These are phyloP conservation scores for Tieghemostelium lacteum DNA, from an alignment of 78 protist genomes.

Conservation along the genomic window DNA sequence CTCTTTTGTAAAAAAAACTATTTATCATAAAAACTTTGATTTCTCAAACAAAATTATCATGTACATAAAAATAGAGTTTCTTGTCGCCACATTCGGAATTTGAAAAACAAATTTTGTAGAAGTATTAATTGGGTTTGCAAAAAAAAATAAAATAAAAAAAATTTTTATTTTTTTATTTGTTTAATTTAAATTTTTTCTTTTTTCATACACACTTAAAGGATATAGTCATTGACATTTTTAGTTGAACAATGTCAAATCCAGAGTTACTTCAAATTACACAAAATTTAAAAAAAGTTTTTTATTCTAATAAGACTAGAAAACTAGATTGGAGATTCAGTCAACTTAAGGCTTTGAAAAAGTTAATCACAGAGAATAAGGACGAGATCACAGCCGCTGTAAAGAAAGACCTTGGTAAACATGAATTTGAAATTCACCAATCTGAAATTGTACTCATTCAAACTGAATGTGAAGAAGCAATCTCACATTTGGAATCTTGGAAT, in stretches of 20 bases:
- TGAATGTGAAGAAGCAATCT: constrained; percentile 45
- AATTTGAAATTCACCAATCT: constrained; percentile 57
- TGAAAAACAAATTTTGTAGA: too few relatives aligned
- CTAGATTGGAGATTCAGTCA: constrained; percentile 75
- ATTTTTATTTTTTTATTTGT: too few relatives aligned
- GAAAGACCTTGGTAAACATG: constrained; percentile 70
- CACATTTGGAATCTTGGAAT: constrained; percentile 38
- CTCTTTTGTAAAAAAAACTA: too few relatives aligned
- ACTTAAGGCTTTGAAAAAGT: constrained; percentile 45
- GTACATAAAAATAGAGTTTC: too few relatives aligned
- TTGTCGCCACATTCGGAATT: too few relatives aligned
- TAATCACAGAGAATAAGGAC: constrained; percentile 67
- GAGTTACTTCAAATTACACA: not conserved
- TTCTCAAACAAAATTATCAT: too few relatives aligned
- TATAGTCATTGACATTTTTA: too few relatives aligned
- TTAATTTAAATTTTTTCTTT: too few relatives aligned
- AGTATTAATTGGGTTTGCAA: too few relatives aligned
- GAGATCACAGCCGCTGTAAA: constrained; percentile 55
- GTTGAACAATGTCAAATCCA: not conserved
- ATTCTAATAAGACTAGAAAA: constrained; percentile 49
- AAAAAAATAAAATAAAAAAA: too few relatives aligned
- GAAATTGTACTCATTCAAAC: constrained; percentile 44
- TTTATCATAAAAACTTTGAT: too few relatives aligned
- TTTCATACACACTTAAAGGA: too few relatives aligned
- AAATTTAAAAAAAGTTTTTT: constrained; percentile 55